Conservation (phyloP, 805 yeast species). For the Hanseniaspora clermontiae region DNA sequence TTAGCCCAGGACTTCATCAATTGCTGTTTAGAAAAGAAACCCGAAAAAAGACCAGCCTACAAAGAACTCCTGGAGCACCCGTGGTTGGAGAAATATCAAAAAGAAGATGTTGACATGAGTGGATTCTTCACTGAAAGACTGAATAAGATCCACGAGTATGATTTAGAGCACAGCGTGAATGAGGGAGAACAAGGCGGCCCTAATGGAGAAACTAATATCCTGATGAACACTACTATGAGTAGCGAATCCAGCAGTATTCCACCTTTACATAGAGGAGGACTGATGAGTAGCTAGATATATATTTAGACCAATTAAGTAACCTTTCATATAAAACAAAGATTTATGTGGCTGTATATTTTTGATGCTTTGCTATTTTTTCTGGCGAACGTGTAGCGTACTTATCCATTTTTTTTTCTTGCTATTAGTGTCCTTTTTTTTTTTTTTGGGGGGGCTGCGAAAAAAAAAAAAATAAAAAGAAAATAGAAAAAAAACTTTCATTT, state of each 20-base stretch:
- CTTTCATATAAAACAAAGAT: too few species aligned
- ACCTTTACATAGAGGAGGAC: slow-evolving; percentile 30
- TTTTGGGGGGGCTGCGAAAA: too few species aligned
- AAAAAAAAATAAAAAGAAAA: too few species aligned
- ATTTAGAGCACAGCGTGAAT: slow-evolving; percentile 18
- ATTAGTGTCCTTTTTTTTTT: too few species aligned
- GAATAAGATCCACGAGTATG: slow-evolving; percentile 22
- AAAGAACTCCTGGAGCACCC: slow-evolving; percentile 63
- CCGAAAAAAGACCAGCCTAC: slow-evolving; percentile 71
- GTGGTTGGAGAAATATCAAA: slow-evolving; percentile 54
- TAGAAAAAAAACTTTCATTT: too few species aligned
- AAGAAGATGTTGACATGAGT: slow-evolving; percentile 30
- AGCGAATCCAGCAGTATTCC: slow-evolving; percentile 21
- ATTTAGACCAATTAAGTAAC: background rate
- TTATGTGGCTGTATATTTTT: too few species aligned
- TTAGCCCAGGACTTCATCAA: slow-evolving; percentile 74
- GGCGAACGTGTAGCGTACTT: background rate
- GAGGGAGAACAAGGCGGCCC: background rate
- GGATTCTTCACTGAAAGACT: slow-evolving; percentile 30
- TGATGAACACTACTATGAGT: slow-evolving; percentile 15
- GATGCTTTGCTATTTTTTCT: too few species aligned
- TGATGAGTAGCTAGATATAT: slow-evolving; percentile 13
- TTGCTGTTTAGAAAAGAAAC: slow-evolving; percentile 65
- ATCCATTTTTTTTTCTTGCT: too few species aligned
- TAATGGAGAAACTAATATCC: background rate